phyloP scores from a whole-genome alignment of 2,329 filamentous ascomycete genomes.

The Nannizziopsis barbatae region DNA sequence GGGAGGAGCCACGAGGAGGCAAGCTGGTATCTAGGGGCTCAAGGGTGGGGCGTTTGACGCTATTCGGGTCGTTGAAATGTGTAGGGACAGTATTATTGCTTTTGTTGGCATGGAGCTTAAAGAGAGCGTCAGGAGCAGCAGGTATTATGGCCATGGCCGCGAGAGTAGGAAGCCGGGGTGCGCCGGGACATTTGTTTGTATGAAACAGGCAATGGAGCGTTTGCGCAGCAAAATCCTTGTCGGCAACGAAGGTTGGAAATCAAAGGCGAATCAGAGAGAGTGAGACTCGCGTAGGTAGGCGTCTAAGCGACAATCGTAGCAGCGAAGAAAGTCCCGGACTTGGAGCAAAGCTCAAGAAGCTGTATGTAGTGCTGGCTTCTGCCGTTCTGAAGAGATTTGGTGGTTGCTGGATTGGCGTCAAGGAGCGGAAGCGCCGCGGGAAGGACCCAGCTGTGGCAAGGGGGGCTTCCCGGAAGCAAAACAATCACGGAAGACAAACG shows the following conservation, averaged over 20 bases:
- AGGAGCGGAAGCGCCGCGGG: slow-evolving; percentile 12
- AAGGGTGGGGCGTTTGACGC: slow-evolving; percentile 2
- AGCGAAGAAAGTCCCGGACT: neutral
- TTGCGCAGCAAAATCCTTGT: neutral
- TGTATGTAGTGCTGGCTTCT: neutral
- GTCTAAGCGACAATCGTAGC: neutral
- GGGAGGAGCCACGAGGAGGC: slow-evolving; percentile 6
- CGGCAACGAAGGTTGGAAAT: neutral
- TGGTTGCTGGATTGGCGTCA: neutral
- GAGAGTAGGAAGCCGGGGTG: neutral
- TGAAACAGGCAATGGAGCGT: neutral
- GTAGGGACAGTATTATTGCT: neutral
- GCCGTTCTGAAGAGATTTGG: neutral
- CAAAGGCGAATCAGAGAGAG: neutral
- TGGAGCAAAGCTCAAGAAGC: neutral
- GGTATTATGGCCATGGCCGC: slow-evolving; percentile 10
- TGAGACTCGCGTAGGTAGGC: neutral
- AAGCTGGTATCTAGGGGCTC: slow-evolving; percentile 5
- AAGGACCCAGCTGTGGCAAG: slow-evolving; percentile 9
- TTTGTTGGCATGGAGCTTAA: neutral
- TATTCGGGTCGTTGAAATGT: neutral
- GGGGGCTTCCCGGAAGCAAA: slow-evolving; percentile 22
- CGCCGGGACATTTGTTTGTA: slow-evolving; percentile 9
- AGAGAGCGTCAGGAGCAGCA: neutral
- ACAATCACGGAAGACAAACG: slow-evolving; percentile 18